Evolutionary conservation across 768 basidiomycete species (phyloP).

Genomic region (Trametes villosa): DNA sequence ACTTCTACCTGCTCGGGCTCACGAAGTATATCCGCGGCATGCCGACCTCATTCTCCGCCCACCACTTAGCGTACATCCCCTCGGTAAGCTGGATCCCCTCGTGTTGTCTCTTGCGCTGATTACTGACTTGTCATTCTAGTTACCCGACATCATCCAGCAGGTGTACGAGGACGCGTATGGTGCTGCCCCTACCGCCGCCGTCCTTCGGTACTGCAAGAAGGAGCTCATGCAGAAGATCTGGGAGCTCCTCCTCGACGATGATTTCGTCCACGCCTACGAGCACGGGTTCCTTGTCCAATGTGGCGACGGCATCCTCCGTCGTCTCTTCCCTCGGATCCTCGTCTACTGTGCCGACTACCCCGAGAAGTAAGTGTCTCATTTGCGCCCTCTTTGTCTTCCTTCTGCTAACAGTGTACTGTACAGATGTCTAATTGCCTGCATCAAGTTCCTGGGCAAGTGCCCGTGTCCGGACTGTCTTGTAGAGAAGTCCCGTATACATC

Average conservation of each 20-base stretch:
- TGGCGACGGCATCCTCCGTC: constrained; percentile 29
- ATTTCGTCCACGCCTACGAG: constrained; percentile 28
- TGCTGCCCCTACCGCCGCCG: no score
- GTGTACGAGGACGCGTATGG: no score
- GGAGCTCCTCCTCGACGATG: constrained; percentile 26
- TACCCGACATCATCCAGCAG: no score
- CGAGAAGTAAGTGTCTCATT: constrained; percentile 32
- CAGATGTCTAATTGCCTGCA: constrained; percentile 31
- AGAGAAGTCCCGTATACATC: not conserved
- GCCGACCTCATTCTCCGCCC: no score
- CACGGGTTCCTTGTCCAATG: constrained; percentile 31
- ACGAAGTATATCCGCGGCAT: no score
- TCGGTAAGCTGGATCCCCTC: no score
- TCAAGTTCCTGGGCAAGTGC: constrained; percentile 33
- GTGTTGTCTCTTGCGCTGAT: no score
- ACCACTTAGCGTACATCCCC: no score
- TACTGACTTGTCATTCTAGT: no score
- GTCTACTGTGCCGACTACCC: constrained; percentile 38
- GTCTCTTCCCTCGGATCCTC: constrained; percentile 31
- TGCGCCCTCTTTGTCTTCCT: not conserved
- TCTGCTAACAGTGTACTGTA: not conserved
- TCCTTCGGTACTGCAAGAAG: no score
- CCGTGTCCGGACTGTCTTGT: constrained; percentile 38
- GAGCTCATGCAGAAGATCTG: constrained; percentile 36
- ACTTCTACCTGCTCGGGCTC: no score